Base-by-base conservation (phyloP, 306 rosid genomes). In the Ormosia semicastrata region DNA sequence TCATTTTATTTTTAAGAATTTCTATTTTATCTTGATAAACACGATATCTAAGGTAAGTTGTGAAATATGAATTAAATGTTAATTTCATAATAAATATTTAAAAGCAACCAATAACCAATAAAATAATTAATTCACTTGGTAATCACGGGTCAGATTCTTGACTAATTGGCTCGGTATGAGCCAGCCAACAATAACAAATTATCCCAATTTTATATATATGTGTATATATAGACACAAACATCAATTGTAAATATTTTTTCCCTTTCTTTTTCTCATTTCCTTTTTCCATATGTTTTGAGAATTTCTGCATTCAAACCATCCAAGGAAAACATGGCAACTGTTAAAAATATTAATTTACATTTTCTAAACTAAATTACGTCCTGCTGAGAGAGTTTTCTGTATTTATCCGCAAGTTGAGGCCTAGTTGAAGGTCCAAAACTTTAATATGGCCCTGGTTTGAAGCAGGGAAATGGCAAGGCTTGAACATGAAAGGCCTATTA, bases 361-460 rank as follows among this genome's bases (percentile, higher is more conserved):
- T 3, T 36, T 46, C 43, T 87, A 49, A 46, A 80, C 67, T 72
- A 66, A 54, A 70, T 40, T 64, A 85, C 24, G 64, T 54, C 89
- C 88, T 88, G 52, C 85, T 85, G 8, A 86, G 46, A 15, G 84
- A 84, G 79, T 85, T 86, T 81, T 49, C 73, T 76, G 88, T 74
- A 54, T 85, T 80, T 24, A 92, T 73, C 8, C 86, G 53, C 86
- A 87, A 75, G 54, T 85, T 85, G 36, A 95, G 85, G 71, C 91
- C 92, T 78, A 95, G 77, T 66, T 91, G 94, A 85, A 95, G 95
- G 90, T 95, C 97, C 82, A 90, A 84, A 66, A 76, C 90, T 81
- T 89, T 95, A 71, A 7, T 72, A 79, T 89, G 90, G 63, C 74
- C 86, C 60, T 83, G 87, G 24, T 88, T 85, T 53, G 89, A 77